Conservation (phyloP, 306 rosid species). For the Begonia masoniana region DNA sequence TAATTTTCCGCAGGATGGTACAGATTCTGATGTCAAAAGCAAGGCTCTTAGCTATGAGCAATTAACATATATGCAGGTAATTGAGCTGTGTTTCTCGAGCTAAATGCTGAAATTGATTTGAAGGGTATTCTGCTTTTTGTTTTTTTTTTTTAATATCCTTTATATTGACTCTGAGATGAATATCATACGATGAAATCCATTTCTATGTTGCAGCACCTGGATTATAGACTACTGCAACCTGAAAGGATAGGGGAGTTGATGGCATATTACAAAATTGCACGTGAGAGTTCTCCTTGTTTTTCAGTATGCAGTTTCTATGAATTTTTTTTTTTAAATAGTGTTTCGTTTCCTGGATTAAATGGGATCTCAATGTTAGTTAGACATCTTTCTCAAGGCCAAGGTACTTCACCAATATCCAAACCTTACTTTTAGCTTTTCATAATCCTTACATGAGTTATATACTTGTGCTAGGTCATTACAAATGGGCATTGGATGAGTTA, state of each 20-base stretch:
- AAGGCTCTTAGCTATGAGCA: constrained; percentile 75
- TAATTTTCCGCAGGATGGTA: constrained; percentile 58
- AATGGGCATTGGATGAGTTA: constrained; percentile 88
- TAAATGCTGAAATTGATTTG: not conserved
- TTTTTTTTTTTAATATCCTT: too few relatives aligned
- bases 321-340: too few relatives aligned
- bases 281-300: constrained; percentile 25
- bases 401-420: not conserved
- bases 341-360: not conserved
- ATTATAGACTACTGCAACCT: constrained; percentile 47
- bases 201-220: constrained; percentile 70
- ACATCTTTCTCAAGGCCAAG: not conserved
- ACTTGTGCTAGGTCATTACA: constrained; percentile 68
- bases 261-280: constrained; percentile 92
- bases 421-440: too few relatives aligned
- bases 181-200: not conserved
- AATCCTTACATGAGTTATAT: not conserved
- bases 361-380: not conserved
- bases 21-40: constrained; percentile 50
- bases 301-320: not conserved
- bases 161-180: too few relatives aligned
- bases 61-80: constrained; percentile 81
- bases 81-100: not conserved
- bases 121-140: too few relatives aligned
- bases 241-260: constrained; percentile 84